Evolutionary conservation across 805 yeast genomes (phyloP), one percentile per base, ranked within the genome.

Genomic region (Kregervanrija fluxuum): DNA sequence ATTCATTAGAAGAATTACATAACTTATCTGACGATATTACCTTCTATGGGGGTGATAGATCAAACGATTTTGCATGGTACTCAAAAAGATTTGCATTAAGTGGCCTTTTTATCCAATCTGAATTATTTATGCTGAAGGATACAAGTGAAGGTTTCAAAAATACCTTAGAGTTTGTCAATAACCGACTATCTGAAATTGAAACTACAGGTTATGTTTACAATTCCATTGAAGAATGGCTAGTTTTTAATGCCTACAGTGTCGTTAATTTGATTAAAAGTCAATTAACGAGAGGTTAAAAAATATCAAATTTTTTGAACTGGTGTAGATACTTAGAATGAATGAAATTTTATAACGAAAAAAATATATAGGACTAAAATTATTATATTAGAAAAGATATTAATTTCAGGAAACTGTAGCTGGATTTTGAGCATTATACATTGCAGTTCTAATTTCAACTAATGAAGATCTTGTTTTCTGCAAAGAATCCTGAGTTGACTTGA

Each of bases 41-140:
- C 38, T 88, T 66, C 62, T 79, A 77, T 53, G 80, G 95, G 0
- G 93, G 90, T 10, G 97, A 90, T 59, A 57, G 63, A 43, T 75
- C 93, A 15, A 80, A 80, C 51, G 96, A 88, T 61, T 81, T 85
- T 60, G 83, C 87, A 3, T 91, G 99, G 99, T 91, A 91, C 62
- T 70, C 95, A n/a, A 85, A 89, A 58, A 71, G 99, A 51, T 67
- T 83, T 12, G 74, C 85, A 8, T 59, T 91, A 12, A 74, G 85
- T 17, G 71, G 84, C 2, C 74, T 84, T 2, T 87, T 85, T 61
- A 84, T 85, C 2, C 76, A 82, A 34, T 67, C 84, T 35, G 97
- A 91, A 61, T 66, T 87, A 49, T 87, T 77, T 66, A 84, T 83
- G 93, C 68, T 86, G 37, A 82, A 75, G 53, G 97, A 91, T 61